Evolutionary conservation across 2,329 filamentous ascomycete genomes (phyloP), one percentile per base, ranked within the genome.

Genomic region (Colletotrichum melonis): DNA sequence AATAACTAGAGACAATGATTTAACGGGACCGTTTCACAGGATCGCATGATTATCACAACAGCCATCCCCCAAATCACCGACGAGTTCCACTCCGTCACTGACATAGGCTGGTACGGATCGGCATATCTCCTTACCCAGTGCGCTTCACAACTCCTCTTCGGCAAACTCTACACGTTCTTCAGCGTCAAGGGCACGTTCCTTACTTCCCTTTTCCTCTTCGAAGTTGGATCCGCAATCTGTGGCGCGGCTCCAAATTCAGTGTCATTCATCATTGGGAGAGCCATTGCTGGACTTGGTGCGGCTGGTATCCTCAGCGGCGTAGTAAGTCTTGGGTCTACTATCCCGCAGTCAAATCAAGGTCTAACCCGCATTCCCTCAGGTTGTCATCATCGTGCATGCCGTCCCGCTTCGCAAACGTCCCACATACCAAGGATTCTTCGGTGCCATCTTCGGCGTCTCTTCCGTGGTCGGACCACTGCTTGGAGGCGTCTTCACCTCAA

Each of bases 11-110:
- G 6, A 55, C 16, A 58, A 19, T 42, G 11, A 26, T 3, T 16
- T 42, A 7, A 42, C 16, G 32, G 19, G 5, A 42, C 9, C 32
- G 32, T 5, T 1, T n/a, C 16, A 0, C 9, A 69, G 69, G 89
- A 88, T 77, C 78, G 87, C 4, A 90, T 89, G 12, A 91, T 91
- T 75, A 80, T 86, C 32, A 83, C 82, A 2, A 85, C 83, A 0
- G 79, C 79, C 16, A 79, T 81, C 16, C 78, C 80, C 1, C 74
- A 74, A 38, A 82, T 81, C 38, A 81, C 79, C 1, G 77, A 81
- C 71, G 76, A 78, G 11, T 80, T 80, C 59, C 75, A 77, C 38
- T 78, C 77, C 3, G 73, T 76, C n/a, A 73, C 72, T 30, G 77
- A 79, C 32, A 76, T 81, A 30, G 77, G 77, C 26, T 80, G 79